Conservation (phyloP, 2,329 filamentous ascomycete species). For the Penicillium sp. region DNA sequence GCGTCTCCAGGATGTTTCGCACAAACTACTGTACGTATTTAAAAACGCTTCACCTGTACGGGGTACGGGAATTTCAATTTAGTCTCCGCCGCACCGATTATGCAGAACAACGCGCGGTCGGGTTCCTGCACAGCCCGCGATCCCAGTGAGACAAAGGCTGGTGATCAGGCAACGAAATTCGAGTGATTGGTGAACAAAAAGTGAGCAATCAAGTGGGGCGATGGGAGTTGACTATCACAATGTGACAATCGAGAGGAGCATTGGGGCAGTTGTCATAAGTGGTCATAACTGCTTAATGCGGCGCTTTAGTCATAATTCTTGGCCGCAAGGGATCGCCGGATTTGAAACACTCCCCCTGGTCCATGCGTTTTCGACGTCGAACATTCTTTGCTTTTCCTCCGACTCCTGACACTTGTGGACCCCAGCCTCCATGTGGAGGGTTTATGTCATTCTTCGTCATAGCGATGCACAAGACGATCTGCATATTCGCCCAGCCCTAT, state of each 20-base stretch:
- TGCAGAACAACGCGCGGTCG: not conserved
- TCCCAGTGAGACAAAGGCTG: not conserved
- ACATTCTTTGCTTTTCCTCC: constrained; percentile 7
- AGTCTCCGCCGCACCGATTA: not conserved
- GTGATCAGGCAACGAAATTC: not conserved
- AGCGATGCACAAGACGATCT: not conserved
- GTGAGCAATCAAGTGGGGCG: not conserved
- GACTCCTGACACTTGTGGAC: not conserved
- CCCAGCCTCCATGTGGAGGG: not conserved
- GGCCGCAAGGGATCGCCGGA: constrained; percentile 7
- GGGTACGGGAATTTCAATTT: no score
- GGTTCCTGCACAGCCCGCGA: not conserved
- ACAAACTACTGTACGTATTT: not conserved
- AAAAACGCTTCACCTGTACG: no score
- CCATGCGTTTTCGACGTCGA: constrained; percentile 13
- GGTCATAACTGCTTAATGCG: not conserved
- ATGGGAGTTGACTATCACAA: not conserved
- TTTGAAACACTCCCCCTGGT: not conserved
- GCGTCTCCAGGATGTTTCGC: no score
- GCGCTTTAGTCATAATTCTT: not conserved
- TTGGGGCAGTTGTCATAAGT: not conserved
- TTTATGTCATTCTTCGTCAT: not conserved
- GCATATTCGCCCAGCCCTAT: not conserved
- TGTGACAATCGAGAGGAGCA: not conserved
- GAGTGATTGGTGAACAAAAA: not conserved